Conservation (phyloP, 2,329 filamentous ascomycete species). For the Colletotrichum musicola region DNA sequence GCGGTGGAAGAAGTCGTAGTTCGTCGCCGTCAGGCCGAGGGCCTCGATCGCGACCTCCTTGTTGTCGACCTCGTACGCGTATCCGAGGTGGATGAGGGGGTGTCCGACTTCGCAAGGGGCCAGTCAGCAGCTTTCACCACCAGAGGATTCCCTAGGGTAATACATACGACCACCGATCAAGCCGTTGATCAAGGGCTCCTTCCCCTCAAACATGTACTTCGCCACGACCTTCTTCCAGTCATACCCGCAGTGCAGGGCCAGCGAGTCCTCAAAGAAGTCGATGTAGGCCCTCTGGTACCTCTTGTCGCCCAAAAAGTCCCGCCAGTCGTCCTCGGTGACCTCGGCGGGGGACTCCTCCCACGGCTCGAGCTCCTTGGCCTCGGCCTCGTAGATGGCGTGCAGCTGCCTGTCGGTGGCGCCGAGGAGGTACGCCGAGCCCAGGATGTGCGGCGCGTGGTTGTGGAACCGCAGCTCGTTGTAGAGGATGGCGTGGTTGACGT, state of each 20-base stretch:
- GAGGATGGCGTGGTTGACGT: constrained; percentile 88
- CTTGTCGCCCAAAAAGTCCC: constrained; percentile 82
- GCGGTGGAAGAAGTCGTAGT: constrained; percentile 72
- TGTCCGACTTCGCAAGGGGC: constrained; percentile 76
- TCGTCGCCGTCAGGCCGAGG: constrained; percentile 73
- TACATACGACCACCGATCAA: constrained; percentile 83
- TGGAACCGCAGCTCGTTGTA: constrained; percentile 81
- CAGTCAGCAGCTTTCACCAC: constrained; percentile 43
- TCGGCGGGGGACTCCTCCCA: constrained; percentile 91
- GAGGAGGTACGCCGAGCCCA: constrained; percentile 88
- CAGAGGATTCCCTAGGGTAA: neutral
- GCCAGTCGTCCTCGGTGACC: constrained; percentile 86
- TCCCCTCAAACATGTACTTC: constrained; percentile 80
- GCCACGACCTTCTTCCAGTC: constrained; percentile 85
- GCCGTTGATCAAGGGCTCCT: constrained; percentile 84
- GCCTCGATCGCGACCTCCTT: constrained; percentile 92
- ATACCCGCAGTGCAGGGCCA: constrained; percentile 80
- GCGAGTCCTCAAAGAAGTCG: constrained; percentile 94
- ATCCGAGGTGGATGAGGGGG: constrained; percentile 94
- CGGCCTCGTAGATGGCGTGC: constrained; percentile 83
- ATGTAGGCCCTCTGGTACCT: constrained; percentile 90
- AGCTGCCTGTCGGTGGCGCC: constrained; percentile 81
- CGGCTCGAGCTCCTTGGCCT: constrained; percentile 77
- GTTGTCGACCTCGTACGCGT: constrained; percentile 89
- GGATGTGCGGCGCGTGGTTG: constrained; percentile 86